These are phyloP conservation scores for Scorias spongiosa DNA, from an alignment of 2,329 filamentous ascomycete genomes.

Conservation along the genomic window DNA sequence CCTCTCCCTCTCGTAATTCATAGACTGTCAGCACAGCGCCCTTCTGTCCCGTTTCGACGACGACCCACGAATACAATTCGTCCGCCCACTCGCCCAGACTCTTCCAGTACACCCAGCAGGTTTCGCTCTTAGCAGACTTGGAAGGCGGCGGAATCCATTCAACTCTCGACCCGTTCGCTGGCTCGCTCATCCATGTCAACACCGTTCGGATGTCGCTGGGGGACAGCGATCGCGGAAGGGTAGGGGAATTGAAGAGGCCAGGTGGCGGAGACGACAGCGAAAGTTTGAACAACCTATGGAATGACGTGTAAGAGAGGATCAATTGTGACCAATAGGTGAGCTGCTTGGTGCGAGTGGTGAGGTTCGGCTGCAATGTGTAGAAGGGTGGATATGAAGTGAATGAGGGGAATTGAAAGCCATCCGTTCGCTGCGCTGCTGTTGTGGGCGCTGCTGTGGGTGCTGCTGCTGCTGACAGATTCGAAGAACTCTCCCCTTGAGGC, in stretches of 20 bases:
- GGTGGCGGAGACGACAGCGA: constrained; percentile 41
- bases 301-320: constrained; percentile 67
- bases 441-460: neutral
- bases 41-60: constrained; percentile 75
- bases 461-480: neutral
- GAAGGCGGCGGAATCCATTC: constrained; percentile 44
- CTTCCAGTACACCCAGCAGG: constrained; percentile 69
- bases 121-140: constrained; percentile 30
- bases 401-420: constrained; percentile 26
- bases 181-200: constrained; percentile 40
- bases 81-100: constrained; percentile 83
- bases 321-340: constrained; percentile 75
- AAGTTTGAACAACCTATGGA: constrained; percentile 63
- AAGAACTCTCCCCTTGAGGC: too few relatives aligned
- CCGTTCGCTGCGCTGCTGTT: neutral
- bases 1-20: constrained; percentile 80
- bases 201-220: constrained; percentile 38
- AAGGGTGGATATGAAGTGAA: constrained; percentile 67
- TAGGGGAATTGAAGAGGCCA: constrained; percentile 37
- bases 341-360: constrained; percentile 57
- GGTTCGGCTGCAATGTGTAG: constrained; percentile 68
- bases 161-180: constrained; percentile 33
- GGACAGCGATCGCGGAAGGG: constrained; percentile 30
- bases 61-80: constrained; percentile 55
- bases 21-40: constrained; percentile 82